Percentiles rank a stretch among this genome's conserved stretches.
These are phyloP conservation scores for Porpolomopsis calyptriformis DNA, from an alignment of 768 basidiomycete genomes.

Conservation along the genomic window DNA sequence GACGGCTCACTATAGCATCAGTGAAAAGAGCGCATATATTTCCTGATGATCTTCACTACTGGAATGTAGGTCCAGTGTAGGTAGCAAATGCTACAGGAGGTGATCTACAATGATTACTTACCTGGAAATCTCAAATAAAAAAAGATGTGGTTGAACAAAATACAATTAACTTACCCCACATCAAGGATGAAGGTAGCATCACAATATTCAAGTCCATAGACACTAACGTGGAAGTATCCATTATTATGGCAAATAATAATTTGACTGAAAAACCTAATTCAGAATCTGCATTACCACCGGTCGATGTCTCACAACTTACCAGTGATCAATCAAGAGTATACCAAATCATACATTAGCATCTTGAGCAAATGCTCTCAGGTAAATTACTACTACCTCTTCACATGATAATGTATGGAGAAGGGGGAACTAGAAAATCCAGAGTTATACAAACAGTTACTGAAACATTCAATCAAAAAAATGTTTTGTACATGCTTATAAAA, in stretches of 20 bases:
- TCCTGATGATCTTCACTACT: constrained; percentile 4
- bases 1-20: constrained; percentile 7
- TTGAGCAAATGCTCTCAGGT: constrained; percentile 14
- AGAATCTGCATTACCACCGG: neutral
- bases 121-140: neutral
- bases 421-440: constrained; percentile 23
- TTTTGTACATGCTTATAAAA: neutral
- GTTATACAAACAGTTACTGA: constrained; percentile 17
- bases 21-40: constrained; percentile 13
- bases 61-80: neutral
- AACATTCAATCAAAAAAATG: neutral
- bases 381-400: constrained; percentile 16
- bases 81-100: constrained; percentile 2
- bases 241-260: neutral
- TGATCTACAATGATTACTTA: neutral
- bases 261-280: neutral
- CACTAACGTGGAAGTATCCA: neutral
- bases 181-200: neutral
- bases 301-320: constrained; percentile 9
- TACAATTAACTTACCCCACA: too few relatives aligned
- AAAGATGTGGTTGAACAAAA: neutral
- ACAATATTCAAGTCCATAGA: neutral
- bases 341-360: constrained; percentile 23
- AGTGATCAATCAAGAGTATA: constrained; percentile 23
- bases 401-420: constrained; percentile 28